Conservation (phyloP, 345 rosid species). For the Arabidopsis arenosa region DNA sequence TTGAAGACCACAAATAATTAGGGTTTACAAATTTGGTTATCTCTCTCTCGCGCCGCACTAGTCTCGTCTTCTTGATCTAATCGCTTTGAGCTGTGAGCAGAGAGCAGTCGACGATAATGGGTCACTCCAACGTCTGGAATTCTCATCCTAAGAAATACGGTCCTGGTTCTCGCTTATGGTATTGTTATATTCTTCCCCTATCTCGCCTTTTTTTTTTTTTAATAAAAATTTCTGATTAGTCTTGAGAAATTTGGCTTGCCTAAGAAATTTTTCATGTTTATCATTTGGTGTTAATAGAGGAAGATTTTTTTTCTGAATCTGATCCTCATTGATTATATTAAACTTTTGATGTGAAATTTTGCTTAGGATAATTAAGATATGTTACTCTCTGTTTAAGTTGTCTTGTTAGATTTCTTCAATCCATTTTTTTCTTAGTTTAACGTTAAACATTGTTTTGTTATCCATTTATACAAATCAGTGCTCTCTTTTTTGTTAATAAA, state of each 20-base stretch:
- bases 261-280: neutral
- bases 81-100: neutral
- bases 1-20: neutral
- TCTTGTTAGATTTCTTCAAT: neutral
- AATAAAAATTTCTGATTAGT: neutral
- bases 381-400: neutral
- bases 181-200: neutral
- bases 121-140: conserved; percentile 36
- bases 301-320: neutral
- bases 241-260: neutral
- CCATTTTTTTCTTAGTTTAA: neutral
- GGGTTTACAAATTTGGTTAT: conserved; percentile 13
- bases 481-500: neutral
- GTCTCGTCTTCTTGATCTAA: neutral
- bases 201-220: neutral
- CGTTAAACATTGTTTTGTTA: neutral
- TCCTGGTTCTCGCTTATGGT: conserved; percentile 49
- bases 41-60: conserved; percentile 4
- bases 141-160: conserved; percentile 48
- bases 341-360: neutral
- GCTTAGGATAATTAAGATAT: neutral
- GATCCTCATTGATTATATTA: neutral
- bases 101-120: conserved; percentile 31
- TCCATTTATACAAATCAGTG: neutral
- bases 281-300: neutral